A percentile compares a stretch with the other conserved stretches of the same genome.
Conservation (phyloP, 257 asterid genomes). For the Striga asiatica region DNA sequence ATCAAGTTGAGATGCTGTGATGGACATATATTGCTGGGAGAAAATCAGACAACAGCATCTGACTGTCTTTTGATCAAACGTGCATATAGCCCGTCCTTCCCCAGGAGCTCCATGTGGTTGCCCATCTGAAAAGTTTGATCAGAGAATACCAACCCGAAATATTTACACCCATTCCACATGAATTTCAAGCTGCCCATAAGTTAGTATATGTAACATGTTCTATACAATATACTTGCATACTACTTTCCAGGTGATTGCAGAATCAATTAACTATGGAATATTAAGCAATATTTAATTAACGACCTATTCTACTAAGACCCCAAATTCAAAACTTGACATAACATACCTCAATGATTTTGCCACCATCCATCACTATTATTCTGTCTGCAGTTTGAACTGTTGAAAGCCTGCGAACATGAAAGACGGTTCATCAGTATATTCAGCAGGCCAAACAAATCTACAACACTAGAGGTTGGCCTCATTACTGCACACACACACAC, state of each 20-base stretch:
- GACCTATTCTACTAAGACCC: too few relatives aligned
- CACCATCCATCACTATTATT: constrained; percentile 78
- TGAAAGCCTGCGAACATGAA: constrained; percentile 76
- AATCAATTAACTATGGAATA: neutral
- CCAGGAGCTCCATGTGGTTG: constrained; percentile 54
- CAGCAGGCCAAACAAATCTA: neutral
- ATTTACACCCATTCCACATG: too few relatives aligned
- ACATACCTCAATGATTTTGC: constrained; percentile 75
- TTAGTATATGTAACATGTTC: neutral
- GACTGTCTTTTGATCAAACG: constrained; percentile 72
- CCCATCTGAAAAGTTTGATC: constrained; percentile 51
- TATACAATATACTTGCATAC: too few relatives aligned
- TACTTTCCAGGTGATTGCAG: neutral
- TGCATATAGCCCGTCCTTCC: constrained; percentile 66
- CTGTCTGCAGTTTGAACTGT: constrained; percentile 83
- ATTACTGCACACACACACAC: neutral
- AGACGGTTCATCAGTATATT: constrained; percentile 13
- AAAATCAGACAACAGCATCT: constrained; percentile 58
- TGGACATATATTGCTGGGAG: too few relatives aligned
- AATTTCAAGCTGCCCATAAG: neutral
- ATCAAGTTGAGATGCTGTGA: too few relatives aligned
- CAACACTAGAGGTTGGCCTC: neutral
- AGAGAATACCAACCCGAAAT: neutral
- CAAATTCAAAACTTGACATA: neutral
- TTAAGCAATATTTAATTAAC: too few relatives aligned